Evolutionary conservation across 1,284 basidiomycete genomes (phyloP).

Genomic region (Pulveroboletus sp.): DNA sequence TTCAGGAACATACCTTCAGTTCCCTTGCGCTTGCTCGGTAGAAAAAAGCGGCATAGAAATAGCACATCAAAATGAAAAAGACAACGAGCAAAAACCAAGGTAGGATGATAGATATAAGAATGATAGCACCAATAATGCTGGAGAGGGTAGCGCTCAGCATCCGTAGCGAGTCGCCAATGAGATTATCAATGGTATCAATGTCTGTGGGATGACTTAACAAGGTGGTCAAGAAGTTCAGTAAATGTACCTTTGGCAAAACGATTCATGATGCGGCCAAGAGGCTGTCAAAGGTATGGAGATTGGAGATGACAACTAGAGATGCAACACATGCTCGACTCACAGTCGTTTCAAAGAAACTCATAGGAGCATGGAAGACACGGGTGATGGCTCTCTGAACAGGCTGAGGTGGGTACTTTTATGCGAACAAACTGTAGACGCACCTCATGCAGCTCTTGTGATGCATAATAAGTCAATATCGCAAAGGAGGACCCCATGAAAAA

Average conservation of each 20-base stretch:
- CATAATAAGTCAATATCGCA: constrained; percentile 64
- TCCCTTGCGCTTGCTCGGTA: constrained; percentile 89
- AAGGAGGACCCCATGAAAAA: constrained; percentile 59
- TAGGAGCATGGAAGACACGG: constrained; percentile 73
- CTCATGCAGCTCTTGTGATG: constrained; percentile 42
- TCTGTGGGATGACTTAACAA: constrained; percentile 45
- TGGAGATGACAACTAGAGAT: not conserved
- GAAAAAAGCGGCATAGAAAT: constrained; percentile 72
- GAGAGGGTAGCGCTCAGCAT: constrained; percentile 71
- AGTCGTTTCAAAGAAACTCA: constrained; percentile 90
- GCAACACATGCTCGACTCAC: constrained; percentile 38
- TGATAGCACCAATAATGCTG: constrained; percentile 70
- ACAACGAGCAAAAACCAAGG: constrained; percentile 87
- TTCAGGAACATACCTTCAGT: constrained; percentile 61
- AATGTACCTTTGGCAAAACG: constrained; percentile 65
- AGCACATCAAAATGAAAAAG: constrained; percentile 56
- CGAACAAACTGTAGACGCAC: not conserved
- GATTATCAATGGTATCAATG: constrained; percentile 86
- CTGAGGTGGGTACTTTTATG: not conserved
- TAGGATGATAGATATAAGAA: constrained; percentile 76
- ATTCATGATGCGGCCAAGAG: constrained; percentile 88
- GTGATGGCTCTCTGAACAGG: constrained; percentile 51
- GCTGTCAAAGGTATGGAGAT: constrained; percentile 42
- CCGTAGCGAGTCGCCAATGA: constrained; percentile 74
- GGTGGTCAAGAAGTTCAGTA: not conserved